A percentile compares a stretch with the other conserved stretches of the same genome.
Evolutionary conservation across 805 yeast genomes (phyloP).

Genomic region (Candida nitratophila): DNA sequence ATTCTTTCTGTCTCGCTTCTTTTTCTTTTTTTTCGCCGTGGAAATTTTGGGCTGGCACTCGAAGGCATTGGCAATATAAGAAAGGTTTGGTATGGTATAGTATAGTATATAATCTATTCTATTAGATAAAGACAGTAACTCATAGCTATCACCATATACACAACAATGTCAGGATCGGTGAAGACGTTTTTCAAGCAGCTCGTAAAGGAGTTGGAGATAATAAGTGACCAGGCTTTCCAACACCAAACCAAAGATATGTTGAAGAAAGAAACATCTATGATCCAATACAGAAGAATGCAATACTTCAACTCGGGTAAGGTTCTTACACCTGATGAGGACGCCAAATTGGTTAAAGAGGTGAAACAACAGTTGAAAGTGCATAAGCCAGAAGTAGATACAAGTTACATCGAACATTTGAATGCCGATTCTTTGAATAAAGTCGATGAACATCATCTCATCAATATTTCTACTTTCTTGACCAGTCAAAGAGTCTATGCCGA

Average conservation of each 20-base stretch:
- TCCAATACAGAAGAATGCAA: conserved; percentile 43
- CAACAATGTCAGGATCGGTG: background rate
- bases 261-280: conserved; percentile 37
- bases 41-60: no score
- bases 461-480: conserved; percentile 53
- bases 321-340: conserved; percentile 23
- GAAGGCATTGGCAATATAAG: no score
- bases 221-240: conserved; percentile 27
- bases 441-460: conserved; percentile 39
- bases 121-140: no score
- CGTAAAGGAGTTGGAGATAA: background rate
- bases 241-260: conserved; percentile 32
- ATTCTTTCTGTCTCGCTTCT: no score
- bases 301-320: conserved; percentile 31
- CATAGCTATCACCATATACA: no score
- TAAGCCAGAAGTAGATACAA: conserved; percentile 19
- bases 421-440: conserved; percentile 14
- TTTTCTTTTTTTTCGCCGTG: no score
- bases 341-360: conserved; percentile 28
- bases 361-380: conserved; percentile 17
- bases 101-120: no score
- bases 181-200: background rate
- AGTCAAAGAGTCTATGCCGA: conserved; percentile 75
- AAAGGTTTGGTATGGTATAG: no score
- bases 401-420: conserved; percentile 20